A percentile compares a stretch with the other conserved stretches of the same genome.
Evolutionary conservation across 2,329 filamentous ascomycete genomes (phyloP).

Genomic region (Penicillium sp.): DNA sequence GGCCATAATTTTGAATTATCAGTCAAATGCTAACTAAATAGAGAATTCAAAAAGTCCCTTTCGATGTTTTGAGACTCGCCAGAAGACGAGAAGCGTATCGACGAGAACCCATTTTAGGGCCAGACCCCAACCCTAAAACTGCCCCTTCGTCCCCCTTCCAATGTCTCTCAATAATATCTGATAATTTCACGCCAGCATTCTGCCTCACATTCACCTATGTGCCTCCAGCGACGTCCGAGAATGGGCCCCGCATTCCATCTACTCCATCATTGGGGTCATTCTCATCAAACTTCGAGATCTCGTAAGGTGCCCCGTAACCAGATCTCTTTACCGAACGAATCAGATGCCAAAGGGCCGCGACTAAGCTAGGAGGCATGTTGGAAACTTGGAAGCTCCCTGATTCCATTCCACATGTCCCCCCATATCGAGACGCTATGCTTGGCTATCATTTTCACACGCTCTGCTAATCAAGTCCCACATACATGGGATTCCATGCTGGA

Average conservation of each 20-base stretch:
- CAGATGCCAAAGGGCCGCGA: background rate
- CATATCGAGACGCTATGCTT: conserved; percentile 16
- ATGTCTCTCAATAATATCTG: conserved; percentile 6
- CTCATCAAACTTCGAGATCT: conserved; percentile 2
- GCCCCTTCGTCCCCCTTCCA: background rate
- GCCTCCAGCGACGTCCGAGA: conserved; percentile 11
- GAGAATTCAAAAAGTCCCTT: background rate
- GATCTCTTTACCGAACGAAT: background rate
- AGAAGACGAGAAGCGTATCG: background rate
- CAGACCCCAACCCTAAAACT: background rate
- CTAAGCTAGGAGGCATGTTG: conserved; percentile 1
- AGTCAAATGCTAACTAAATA: background rate
- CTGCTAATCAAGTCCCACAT: background rate
- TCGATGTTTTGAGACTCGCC: background rate
- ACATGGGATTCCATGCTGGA: background rate
- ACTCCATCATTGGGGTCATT: conserved; percentile 11
- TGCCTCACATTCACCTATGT: background rate
- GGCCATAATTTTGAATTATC: background rate
- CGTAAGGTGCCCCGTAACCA: background rate
- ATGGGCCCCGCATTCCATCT: conserved; percentile 25
- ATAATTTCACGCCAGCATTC: background rate
- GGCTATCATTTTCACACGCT: conserved; percentile 14
- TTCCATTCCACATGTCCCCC: conserved; percentile 22
- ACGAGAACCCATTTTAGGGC: no score
- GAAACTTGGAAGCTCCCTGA: background rate